Conservation (phyloP, 768 basidiomycete genomes). For the Suillus placidus region DNA sequence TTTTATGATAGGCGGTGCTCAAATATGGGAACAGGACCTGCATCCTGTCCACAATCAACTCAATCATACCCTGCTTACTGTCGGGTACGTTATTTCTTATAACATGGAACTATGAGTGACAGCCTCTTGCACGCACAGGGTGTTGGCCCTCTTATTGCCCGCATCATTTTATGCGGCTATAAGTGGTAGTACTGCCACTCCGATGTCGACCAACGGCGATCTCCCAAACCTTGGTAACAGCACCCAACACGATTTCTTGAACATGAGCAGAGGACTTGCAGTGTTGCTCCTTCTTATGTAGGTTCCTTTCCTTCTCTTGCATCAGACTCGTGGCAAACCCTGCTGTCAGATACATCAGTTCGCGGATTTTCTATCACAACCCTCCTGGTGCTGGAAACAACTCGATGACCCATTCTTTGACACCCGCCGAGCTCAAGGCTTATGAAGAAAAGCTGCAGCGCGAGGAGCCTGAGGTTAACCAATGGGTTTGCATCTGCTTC, state of each 20-base stretch:
- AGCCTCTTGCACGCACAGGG: slow-evolving; percentile 39
- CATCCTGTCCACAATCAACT: slow-evolving; percentile 67
- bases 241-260: slow-evolving; percentile 50
- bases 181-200: slow-evolving; percentile 37
- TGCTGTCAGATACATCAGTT: slow-evolving; percentile 57
- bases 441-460: slow-evolving; percentile 34
- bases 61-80: slow-evolving; percentile 67
- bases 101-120: neutral
- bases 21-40: slow-evolving; percentile 65
- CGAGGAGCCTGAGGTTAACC: slow-evolving; percentile 59
- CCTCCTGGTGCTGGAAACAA: slow-evolving; percentile 64
- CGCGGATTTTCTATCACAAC: slow-evolving; percentile 70
- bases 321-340: neutral
- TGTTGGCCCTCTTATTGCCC: slow-evolving; percentile 64
- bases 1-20: slow-evolving; percentile 74
- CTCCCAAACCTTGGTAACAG: slow-evolving; percentile 42
- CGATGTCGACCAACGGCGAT: slow-evolving; percentile 15
- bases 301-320: slow-evolving; percentile 20
- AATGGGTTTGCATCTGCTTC: slow-evolving; percentile 60
- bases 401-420: slow-evolving; percentile 43
- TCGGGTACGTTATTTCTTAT: slow-evolving; percentile 51
- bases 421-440: slow-evolving; percentile 39
- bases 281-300: slow-evolving; percentile 64
- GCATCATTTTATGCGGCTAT: slow-evolving; percentile 69
- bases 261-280: slow-evolving; percentile 67